phyloP scores from a whole-genome alignment of 164 flowering plant species.

The Protea cynaroides region DNA sequence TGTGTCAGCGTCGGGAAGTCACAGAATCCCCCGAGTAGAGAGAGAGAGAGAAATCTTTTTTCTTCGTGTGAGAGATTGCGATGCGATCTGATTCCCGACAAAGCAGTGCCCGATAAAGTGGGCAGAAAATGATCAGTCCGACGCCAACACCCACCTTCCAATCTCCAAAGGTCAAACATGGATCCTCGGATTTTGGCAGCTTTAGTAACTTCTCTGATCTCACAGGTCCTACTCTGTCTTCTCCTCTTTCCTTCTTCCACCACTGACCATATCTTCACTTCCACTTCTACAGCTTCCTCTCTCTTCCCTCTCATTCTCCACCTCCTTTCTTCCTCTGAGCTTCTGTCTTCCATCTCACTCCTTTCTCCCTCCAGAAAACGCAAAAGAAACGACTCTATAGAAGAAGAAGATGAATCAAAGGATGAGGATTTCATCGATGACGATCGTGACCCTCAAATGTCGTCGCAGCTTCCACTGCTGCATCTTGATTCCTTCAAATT shows the following conservation, averaged over 20 bases:
- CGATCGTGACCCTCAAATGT: neutral
- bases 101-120: too few species aligned
- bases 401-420: neutral
- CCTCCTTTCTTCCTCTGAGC: conserved; percentile 31
- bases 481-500: conserved; percentile 45
- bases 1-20: too few species aligned
- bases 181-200: conserved; percentile 45
- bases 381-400: conserved; percentile 19
- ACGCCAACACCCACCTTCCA: too few species aligned
- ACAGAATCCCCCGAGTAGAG: too few species aligned
- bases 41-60: too few species aligned
- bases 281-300: conserved; percentile 10
- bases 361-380: conserved; percentile 37
- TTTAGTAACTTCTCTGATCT: conserved; percentile 44
- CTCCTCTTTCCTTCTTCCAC: conserved; percentile 26
- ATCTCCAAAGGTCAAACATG: conserved; percentile 25
- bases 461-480: too few species aligned
- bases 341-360: conserved; percentile 32
- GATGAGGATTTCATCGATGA: conserved; percentile 5
- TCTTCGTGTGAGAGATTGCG: too few species aligned
- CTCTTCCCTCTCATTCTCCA: conserved; percentile 32
- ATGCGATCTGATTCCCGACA: too few species aligned
- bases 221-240: conserved; percentile 29
- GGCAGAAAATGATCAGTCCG: too few species aligned
- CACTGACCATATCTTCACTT: neutral